Base-by-base conservation (phyloP, 805 yeast species). In the Saccharomycopsis fibuligera region DNA sequence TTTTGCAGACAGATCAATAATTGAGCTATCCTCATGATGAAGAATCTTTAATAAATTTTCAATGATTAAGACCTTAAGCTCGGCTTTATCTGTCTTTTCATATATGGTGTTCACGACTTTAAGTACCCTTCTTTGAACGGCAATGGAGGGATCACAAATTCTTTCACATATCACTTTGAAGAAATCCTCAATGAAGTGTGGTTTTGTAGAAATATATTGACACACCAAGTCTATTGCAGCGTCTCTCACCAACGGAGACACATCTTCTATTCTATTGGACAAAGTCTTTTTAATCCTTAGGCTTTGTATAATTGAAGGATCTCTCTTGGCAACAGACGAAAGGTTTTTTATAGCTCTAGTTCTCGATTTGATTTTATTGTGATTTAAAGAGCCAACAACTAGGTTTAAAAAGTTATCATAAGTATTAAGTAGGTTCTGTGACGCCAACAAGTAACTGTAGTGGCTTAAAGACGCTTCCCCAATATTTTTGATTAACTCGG, bases 181-280 rank as follows among this genome's bases (percentile, higher is more conserved):
- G 30, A 44, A 48, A n/a, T 33, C 45, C 2, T 70, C 69, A 19
- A 75, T 67, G 27, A 73, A 59, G 2, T 68, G 71, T 0, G 78
- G 76, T 44, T 69, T 69, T 2, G 67, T 56, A 2, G 64, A 57
- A 35, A 81, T 58, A 47, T 73, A 76, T 45, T 68, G 70, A 9
- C 73, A 72, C 23, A 88, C 63, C 35, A 88, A 68, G 38, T 86
- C 93, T 25, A 88, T 65, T 2, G 82, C 82, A 0, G 95, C 86
- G 57, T 83, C 89, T 50, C 88, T 72, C 0, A 87, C 91, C 35
- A 81, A 73, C 0, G 95, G 79, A 2, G 88, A 84, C 0, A 73
- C 58, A 53, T 84, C 91, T 4, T 59, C 63, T 35, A 88, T 63
- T 41, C 79, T 66, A 8, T 62, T 66, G 1, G 77, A 66, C 2